Base-by-base conservation (phyloP, 768 basidiomycete genomes). In the Amanita rimosa region DNA sequence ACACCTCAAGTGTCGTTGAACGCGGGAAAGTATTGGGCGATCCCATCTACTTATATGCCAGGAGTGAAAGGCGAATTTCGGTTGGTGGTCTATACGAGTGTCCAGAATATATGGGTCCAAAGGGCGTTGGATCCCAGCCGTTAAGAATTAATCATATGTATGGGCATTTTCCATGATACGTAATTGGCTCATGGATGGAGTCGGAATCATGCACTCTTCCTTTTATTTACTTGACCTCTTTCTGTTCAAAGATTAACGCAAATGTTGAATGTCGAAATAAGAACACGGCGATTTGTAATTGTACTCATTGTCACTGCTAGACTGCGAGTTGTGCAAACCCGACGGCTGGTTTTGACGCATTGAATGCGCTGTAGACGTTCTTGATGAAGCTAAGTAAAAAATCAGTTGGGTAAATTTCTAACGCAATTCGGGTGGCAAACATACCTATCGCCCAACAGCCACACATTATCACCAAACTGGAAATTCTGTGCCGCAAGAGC, bases 21-120 rank as follows among this genome's bases (percentile, higher is more conserved):
- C 3, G 58, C 72, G 0, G 89, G 87, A 16, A 76, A 71, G 52
- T 94, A 93, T 62, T 73, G 80, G 54, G 62, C 83, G 16, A 70
- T 93, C 1, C 83, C 85, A 1, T 88, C 83, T 7, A 85, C 85
- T 1, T 87, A 81, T 61, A 67, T 72, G n/a, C 69, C 78, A 1
- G 81, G 78, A 2, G 63, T 78, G 1, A 68, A 73, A 31, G 70
- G 67, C 1, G 68, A 62, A 17, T 93, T 88, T 57, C 71, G 70
- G 55, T 48, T 91, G 50, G 62, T 82, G 14, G 64, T 84, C 5
- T 84, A 85, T 58, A 75, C 75, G 35, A 77, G 72, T 16, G 55
- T 57, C 34, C 45, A 54, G 17, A 58, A 61, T 3, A 50, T 65
- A n/a, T 56, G 55, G 37, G 53, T 69, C 17, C 48, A 55, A 29